Evolutionary conservation across 257 asterid genomes (phyloP), one percentile per base, ranked within the genome.

Genomic region (Nicotiana sylvestris): DNA sequence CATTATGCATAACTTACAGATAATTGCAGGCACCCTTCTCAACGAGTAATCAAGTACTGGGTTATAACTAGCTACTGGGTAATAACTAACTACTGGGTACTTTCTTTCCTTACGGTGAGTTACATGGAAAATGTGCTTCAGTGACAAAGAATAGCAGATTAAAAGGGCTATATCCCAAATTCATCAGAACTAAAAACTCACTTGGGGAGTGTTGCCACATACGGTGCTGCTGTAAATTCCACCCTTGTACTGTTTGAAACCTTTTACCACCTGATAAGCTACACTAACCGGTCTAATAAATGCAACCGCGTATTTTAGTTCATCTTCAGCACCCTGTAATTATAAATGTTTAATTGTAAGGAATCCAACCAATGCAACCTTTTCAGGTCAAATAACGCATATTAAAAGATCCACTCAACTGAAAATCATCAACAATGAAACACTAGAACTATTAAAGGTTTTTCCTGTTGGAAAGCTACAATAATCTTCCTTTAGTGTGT

Each of bases 221-320:
- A 68, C 66, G 32, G 81, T 82, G 88, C 93, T 92, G 89, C 93
- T 87, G 88, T 79, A 94, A 79, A 94, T 95, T 56, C 98, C 98
- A n/a, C 85, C 76, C 46, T 88, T 78, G 86, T 94, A 94, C 6
- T 85, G 66, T 84, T 82, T 77, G 83, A 94, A 94, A 77, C 86
- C 91, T 9, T 76, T 18, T 49, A 89, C 89, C 76, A 93, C 97
- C 91, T 94, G 87, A 84, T 92, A 94, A 69, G 98, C 97, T 86
- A 94, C 93, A 80, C 98, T 94, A 15, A 93, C 97, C 7, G 98
- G 97, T 78, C 96, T 91, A 79, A 86, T 88, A 70, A 86, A 61
- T 80, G 93, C 97, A n/a, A 94, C 97, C 5, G 97, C 98, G 83
- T 93, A 92, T 89, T 90, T 90, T 46, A 94, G 92, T 77, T 93